phyloP scores from a whole-genome alignment of 2,329 filamentous ascomycete species.

The Onygenales sp. region DNA sequence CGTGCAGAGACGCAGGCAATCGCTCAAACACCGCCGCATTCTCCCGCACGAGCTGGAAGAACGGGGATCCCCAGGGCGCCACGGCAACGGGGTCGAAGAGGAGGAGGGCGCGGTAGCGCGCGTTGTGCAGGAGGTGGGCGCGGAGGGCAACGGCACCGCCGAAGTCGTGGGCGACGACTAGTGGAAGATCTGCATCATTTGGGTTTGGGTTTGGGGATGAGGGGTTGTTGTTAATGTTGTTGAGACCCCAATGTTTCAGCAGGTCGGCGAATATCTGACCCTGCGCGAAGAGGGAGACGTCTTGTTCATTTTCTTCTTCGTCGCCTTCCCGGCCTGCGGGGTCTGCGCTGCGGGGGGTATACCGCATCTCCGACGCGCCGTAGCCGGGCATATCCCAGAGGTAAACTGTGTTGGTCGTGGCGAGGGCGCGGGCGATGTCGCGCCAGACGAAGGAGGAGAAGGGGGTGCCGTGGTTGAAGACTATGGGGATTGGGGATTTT shows the following conservation, averaged over 20 bases:
- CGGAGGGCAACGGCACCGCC: conserved; percentile 34
- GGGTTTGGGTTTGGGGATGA: conserved; percentile 5
- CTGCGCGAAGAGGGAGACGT: conserved; percentile 31
- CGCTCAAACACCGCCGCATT: conserved; percentile 27
- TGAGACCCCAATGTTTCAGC: conserved; percentile 22
- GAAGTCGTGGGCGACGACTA: conserved; percentile 39
- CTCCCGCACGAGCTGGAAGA: conserved; percentile 34
- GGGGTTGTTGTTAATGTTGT: too few species aligned
- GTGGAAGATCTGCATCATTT: conserved; percentile 16
- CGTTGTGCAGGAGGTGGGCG: conserved; percentile 28
- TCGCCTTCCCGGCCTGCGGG: neutral
- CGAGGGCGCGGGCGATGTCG: conserved; percentile 26
- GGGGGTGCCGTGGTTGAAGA: conserved; percentile 41
- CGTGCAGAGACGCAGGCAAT: conserved; percentile 24
- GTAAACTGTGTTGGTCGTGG: conserved; percentile 29
- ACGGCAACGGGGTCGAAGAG: conserved; percentile 37
- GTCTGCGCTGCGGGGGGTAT: conserved; percentile 6
- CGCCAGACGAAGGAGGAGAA: conserved; percentile 37
- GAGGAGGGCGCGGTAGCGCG: conserved; percentile 30
- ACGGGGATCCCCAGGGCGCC: conserved; percentile 33
- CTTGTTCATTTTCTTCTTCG: conserved; percentile 12
- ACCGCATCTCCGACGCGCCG: conserved; percentile 26
- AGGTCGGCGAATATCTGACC: conserved; percentile 30
- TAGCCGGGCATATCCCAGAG: conserved; percentile 40
- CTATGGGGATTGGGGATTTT: conserved; percentile 8